A percentile compares a stretch with the other conserved stretches of the same genome.
Conservation (phyloP, 306 rosid species). For the Prunus kanzakura region DNA sequence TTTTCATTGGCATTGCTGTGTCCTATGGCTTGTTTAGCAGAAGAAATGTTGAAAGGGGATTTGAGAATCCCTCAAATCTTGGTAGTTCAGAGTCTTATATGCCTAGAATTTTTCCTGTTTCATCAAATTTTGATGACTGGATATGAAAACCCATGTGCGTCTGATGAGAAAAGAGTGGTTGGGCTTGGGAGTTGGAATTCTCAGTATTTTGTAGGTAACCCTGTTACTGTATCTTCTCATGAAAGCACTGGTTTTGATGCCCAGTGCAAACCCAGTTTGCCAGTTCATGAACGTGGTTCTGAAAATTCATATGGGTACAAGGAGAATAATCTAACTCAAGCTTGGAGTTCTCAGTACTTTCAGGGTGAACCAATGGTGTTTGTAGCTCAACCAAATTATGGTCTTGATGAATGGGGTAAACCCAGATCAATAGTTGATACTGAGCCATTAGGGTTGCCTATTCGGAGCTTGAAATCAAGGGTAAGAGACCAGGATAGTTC, state of each 20-base stretch:
- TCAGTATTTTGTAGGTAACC: slow-evolving; percentile 38
- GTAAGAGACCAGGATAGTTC: slow-evolving; percentile 33
- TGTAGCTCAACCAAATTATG: slow-evolving; percentile 55
- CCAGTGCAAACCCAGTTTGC: slow-evolving; percentile 42
- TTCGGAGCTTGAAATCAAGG: slow-evolving; percentile 65
- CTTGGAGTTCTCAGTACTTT: slow-evolving; percentile 67
- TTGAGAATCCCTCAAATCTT: slow-evolving; percentile 35
- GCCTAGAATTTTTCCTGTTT: slow-evolving; percentile 59
- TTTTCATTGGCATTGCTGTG: slow-evolving; percentile 79
- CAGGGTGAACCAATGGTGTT: slow-evolving; percentile 55
- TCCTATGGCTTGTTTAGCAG: slow-evolving; percentile 77
- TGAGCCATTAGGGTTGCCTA: slow-evolving; percentile 72
- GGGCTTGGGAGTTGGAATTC: slow-evolving; percentile 39
- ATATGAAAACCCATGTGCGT: slow-evolving; percentile 33
- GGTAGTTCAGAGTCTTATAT: slow-evolving; percentile 45
- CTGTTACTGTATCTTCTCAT: slow-evolving; percentile 13
- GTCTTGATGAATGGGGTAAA: slow-evolving; percentile 37
- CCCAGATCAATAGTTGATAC: slow-evolving; percentile 32
- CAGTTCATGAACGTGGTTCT: slow-evolving; percentile 21
- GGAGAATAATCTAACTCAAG: slow-evolving; percentile 50
- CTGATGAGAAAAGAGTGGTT: slow-evolving; percentile 32
- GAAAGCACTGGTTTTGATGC: slow-evolving; percentile 43
- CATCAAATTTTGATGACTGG: slow-evolving; percentile 55
- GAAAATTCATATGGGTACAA: slow-evolving; percentile 34
- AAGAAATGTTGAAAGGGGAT: slow-evolving; percentile 44